A percentile compares a stretch with the other conserved stretches of the same genome.
phyloP scores from a whole-genome alignment of 2,329 filamentous ascomycete species.

The Rhynchosporium agropyri region DNA sequence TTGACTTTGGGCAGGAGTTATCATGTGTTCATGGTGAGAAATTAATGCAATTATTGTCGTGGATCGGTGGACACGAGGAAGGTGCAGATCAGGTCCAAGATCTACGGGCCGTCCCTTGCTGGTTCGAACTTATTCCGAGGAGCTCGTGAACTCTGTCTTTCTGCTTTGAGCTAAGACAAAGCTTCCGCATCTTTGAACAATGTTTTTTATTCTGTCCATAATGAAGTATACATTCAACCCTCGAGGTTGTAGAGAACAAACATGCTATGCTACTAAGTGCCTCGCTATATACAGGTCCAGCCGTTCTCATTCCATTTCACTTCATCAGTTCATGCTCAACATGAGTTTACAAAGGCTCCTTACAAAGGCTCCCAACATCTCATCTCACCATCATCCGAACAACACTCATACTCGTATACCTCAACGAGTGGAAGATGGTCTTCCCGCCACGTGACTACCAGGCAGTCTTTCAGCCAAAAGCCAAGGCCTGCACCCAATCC shows the following conservation, averaged over 20 bases:
- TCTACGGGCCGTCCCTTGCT: slow-evolving; percentile 1
- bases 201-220: not conserved
- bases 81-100: not conserved
- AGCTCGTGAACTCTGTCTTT: not conserved
- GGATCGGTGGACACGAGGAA: not conserved
- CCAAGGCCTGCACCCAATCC: not conserved
- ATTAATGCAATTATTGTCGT: not conserved
- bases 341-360: not conserved
- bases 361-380: not conserved
- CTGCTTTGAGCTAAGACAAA: not conserved
- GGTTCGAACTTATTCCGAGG: not conserved
- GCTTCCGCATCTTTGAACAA: not conserved
- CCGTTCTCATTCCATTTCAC: not conserved
- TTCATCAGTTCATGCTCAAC: slow-evolving; percentile 10
- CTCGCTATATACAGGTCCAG: not conserved
- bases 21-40: not conserved
- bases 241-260: slow-evolving; percentile 7
- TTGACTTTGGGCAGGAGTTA: not conserved
- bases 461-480: slow-evolving; percentile 14
- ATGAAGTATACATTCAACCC: slow-evolving; percentile 4
- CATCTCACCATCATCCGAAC: slow-evolving; percentile 12
- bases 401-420: not conserved
- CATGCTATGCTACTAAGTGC: not conserved
- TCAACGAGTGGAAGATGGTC: not conserved
- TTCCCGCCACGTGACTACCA: slow-evolving; percentile 6